phyloP scores from a whole-genome alignment of 352 stramenopile genomes.

The Phytophthora citrophthora region DNA sequence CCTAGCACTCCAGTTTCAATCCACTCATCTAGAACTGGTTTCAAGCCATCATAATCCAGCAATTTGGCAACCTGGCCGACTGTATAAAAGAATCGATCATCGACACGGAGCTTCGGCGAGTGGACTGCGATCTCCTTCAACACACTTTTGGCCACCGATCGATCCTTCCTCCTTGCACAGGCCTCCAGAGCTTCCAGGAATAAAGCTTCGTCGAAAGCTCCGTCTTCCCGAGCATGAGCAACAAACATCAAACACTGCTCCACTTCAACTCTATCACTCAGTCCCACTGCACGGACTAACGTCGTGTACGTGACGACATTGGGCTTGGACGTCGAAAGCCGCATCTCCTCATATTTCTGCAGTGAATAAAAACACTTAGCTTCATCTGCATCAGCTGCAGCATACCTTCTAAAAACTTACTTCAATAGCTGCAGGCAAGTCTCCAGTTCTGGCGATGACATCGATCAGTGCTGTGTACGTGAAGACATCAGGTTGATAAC shows the following conservation, averaged over 20 bases:
- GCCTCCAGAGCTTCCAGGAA: conserved; percentile 66
- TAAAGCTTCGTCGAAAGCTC: conserved; percentile 68
- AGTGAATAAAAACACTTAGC: background rate
- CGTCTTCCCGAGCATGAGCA: conserved; percentile 47
- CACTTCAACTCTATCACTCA: conserved; percentile 40
- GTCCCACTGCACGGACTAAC: conserved; percentile 56
- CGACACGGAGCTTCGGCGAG: conserved; percentile 45
- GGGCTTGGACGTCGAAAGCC: conserved; percentile 55
- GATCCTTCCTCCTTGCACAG: conserved; percentile 51
- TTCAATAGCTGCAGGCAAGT: conserved; percentile 53
- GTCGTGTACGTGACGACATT: conserved; percentile 86
- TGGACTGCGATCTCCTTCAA: conserved; percentile 41
- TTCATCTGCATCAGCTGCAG: background rate
- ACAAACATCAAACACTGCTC: conserved; percentile 58
- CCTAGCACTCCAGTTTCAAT: conserved; percentile 38
- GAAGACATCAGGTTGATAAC: conserved; percentile 80
- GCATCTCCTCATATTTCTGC: conserved; percentile 73
- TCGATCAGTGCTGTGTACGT: conserved; percentile 86
- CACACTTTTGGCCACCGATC: conserved; percentile 38
- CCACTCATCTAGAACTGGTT: conserved; percentile 50
- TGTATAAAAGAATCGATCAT: conserved; percentile 53
- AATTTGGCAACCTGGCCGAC: conserved; percentile 46
- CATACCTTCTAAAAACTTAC: conserved; percentile 20
- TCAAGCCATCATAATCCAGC: conserved; percentile 32
- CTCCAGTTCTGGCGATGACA: conserved; percentile 57